Conservation (phyloP, 192 early-diverging fungal species). For the Borealophlyctis nickersoniae region DNA sequence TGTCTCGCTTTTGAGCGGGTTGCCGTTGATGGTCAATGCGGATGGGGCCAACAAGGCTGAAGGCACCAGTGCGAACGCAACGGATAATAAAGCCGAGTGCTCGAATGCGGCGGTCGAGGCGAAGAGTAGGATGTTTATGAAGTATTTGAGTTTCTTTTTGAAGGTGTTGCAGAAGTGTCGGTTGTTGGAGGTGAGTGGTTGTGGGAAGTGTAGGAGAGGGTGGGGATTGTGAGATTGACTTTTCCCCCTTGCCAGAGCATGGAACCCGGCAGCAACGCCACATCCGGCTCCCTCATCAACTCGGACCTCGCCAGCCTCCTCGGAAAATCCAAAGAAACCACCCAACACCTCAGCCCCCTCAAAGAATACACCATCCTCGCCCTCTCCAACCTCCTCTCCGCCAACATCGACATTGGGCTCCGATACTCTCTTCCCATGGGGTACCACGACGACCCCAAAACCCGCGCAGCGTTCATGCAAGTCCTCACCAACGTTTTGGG, state of each 20-base stretch:
- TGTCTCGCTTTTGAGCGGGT: conserved; percentile 60
- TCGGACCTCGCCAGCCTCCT: not conserved
- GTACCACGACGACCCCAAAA: conserved; percentile 88
- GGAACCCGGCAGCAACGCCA: not conserved
- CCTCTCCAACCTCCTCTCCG: conserved; percentile 83
- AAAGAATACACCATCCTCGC: conserved; percentile 87
- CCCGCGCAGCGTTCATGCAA: conserved; percentile 85
- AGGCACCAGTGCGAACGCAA: conserved; percentile 22
- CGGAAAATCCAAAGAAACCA: conserved; percentile 53
- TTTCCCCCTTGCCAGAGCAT: conserved; percentile 1
- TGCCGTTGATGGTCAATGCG: conserved; percentile 65
- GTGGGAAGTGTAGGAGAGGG: too few species aligned
- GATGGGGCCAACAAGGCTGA: conserved; percentile 8
- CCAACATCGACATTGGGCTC: conserved; percentile 90
- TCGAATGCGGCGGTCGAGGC: conserved; percentile 38
- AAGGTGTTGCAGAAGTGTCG: conserved; percentile 67
- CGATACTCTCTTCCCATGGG: conserved; percentile 85
- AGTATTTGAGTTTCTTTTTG: conserved; percentile 76
- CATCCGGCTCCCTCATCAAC: not conserved
- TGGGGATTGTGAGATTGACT: conserved; percentile 4
- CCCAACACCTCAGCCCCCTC: conserved; percentile 62
- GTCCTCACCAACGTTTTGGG: conserved; percentile 90
- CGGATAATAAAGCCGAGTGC: not conserved
- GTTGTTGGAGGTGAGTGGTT: conserved; percentile 17
- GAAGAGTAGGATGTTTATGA: conserved; percentile 64